phyloP scores from a whole-genome alignment of 192 early-diverging fungal genomes.

The Gamsiella multidivaricata region DNA sequence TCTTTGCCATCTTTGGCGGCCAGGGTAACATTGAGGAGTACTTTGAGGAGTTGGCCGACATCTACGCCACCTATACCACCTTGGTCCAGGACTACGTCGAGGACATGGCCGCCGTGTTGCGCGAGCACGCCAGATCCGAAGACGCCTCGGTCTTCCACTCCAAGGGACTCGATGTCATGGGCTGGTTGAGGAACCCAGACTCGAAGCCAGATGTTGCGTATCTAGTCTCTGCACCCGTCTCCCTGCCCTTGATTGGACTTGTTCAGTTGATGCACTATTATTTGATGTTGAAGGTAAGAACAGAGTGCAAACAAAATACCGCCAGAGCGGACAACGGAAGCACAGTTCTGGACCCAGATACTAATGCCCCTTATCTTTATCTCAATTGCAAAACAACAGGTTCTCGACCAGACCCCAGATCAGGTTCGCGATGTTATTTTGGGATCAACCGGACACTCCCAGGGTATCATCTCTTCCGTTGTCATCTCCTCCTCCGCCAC shows the following conservation, averaged over 20 bases:
- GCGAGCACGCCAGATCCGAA: slow-evolving; percentile 68
- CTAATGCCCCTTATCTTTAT: too few species aligned
- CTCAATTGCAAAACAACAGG: slow-evolving; percentile 35
- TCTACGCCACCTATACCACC: slow-evolving; percentile 84
- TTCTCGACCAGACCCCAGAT: slow-evolving; percentile 67
- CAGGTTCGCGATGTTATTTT: slow-evolving; percentile 67
- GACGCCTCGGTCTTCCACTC: slow-evolving; percentile 76
- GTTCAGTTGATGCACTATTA: slow-evolving; percentile 92
- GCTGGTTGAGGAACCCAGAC: slow-evolving; percentile 84
- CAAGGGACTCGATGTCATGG: slow-evolving; percentile 86
- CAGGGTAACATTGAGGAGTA: slow-evolving; percentile 96
- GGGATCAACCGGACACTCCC: slow-evolving; percentile 90
- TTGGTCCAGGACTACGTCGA: slow-evolving; percentile 80
- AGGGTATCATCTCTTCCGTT: slow-evolving; percentile 88
- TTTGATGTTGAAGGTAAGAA: slow-evolving; percentile 75
- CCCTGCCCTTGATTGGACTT: slow-evolving; percentile 89
- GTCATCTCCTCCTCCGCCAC: slow-evolving; percentile 83
- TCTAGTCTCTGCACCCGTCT: slow-evolving; percentile 82
- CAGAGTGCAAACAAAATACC: too few species aligned
- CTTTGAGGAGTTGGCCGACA: slow-evolving; percentile 89
- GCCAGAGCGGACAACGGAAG: neutral
- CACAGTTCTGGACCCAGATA: too few species aligned
- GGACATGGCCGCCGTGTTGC: slow-evolving; percentile 76
- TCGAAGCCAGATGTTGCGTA: slow-evolving; percentile 83
- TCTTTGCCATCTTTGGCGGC: slow-evolving; percentile 94